Base-by-base conservation (phyloP, 2,329 filamentous ascomycete species). In the Lecanicillium sp. region DNA sequence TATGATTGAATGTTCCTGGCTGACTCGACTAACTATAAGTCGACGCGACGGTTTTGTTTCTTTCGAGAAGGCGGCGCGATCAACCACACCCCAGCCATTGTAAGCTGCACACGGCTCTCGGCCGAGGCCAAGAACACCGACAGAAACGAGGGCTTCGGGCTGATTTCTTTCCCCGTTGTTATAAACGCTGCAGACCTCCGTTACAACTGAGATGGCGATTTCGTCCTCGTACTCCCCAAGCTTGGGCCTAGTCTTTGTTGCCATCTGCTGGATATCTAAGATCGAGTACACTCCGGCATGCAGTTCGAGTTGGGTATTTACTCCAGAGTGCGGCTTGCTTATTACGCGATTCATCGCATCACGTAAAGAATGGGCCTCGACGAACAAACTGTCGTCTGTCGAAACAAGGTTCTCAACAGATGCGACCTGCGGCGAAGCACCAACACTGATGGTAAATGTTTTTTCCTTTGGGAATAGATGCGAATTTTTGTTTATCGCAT, bases 241-340 rank as follows among this genome's bases (percentile, higher is more conserved):
- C 1, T 19, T 56, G 48, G 0, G 60, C 48, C 27, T 68, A 55
- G 30, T 75, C 10, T 75, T 67, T 0, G 82, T 83, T 0, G 79
- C 75, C 0, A 84, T 60, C 56, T 86, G 82, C 55, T 86, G 82
- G 57, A 84, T 71, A 54, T 85, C 82, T 5, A 84, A 68, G 5
- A 82, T 60, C 0, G 81, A 75, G 55, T 85, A 86, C 1, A 83
- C 80, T 0, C 82, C 82, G 0, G 82, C 81, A 53, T 86, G 82
- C 1, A 85, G 61, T 53, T 84, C 81, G 0, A 84, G 54, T 1
- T 35, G 56, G 0, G 57, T 58, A 0, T 48, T 30, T 0, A 62
- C 39, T 2, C 54, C 58, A 11, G n/a, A n/a, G 0, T 37, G 38
- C 1, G 48, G 37, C 0, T 40, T 51, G 0, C 39, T 50, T n/a